Percentiles rank a stretch among this genome's conserved stretches.
Evolutionary conservation across 1,284 basidiomycete species (phyloP).

Genomic region (Phenoliferia sp.): DNA sequence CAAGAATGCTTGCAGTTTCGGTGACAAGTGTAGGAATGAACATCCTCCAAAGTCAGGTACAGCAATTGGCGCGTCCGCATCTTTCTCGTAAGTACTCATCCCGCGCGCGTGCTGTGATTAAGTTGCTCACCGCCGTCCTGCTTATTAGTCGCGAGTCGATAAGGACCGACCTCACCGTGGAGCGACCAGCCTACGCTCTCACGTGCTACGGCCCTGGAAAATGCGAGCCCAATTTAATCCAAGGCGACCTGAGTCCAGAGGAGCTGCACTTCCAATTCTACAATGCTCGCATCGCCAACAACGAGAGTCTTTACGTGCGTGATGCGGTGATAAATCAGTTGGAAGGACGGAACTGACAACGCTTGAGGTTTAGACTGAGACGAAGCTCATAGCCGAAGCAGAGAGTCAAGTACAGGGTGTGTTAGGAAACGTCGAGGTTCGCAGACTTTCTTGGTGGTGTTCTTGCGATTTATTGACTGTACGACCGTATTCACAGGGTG

Average conservation of each 20-base stretch:
- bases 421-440: conserved; percentile 29
- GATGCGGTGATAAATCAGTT: neutral
- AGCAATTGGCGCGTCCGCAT: conserved; percentile 23
- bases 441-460: neutral
- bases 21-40: neutral
- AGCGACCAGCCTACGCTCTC: conserved; percentile 76
- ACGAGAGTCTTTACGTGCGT: conserved; percentile 65
- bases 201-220: conserved; percentile 76
- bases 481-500: neutral
- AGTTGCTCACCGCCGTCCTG: neutral
- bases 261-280: conserved; percentile 73
- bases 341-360: neutral
- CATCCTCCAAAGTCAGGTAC: conserved; percentile 4
- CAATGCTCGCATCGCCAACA: conserved; percentile 56
- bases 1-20: neutral
- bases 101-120: neutral
- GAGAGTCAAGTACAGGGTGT: conserved; percentile 26
- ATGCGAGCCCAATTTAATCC: conserved; percentile 63
- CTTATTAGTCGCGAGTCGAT: conserved; percentile 57
- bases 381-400: conserved; percentile 25
- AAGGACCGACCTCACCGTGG: conserved; percentile 55
- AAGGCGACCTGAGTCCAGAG: conserved; percentile 70
- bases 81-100: conserved; percentile 39
- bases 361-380: conserved; percentile 12
- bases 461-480: neutral